A percentile compares a stretch with the other conserved stretches of the same genome.
phyloP scores from a whole-genome alignment of 2,329 filamentous ascomycete genomes.

The Metarhizium robertsii region DNA sequence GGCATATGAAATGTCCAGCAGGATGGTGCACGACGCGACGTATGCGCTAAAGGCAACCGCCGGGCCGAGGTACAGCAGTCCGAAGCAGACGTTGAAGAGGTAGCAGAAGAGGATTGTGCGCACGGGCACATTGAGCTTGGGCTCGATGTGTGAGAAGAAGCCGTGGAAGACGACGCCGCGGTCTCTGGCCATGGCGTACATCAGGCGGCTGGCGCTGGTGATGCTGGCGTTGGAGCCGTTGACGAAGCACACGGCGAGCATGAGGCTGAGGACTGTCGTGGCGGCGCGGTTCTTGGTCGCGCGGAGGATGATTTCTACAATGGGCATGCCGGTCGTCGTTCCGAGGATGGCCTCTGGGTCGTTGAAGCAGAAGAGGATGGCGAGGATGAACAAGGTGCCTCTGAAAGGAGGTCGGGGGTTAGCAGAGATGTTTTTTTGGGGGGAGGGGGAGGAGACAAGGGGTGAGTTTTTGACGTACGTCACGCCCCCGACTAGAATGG shows the following conservation, averaged over 20 bases:
- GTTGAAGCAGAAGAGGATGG: constrained; percentile 31
- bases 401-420: background rate
- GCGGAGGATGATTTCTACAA: constrained; percentile 34
- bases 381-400: constrained; percentile 23
- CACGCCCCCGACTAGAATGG: constrained; percentile 16
- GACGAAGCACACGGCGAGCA: constrained; percentile 33
- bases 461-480: background rate
- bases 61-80: constrained; percentile 35
- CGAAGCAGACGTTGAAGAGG: constrained; percentile 34
- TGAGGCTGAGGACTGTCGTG: constrained; percentile 30
- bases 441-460: background rate
- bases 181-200: constrained; percentile 38
- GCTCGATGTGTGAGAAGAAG: constrained; percentile 27
- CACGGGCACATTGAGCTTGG: constrained; percentile 31
- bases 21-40: constrained; percentile 33
- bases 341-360: constrained; percentile 25
- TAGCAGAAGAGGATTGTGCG: constrained; percentile 30
- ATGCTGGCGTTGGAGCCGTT: constrained; percentile 35
- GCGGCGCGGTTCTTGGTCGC: constrained; percentile 28
- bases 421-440: no score
- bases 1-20: constrained; percentile 36
- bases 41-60: constrained; percentile 38
- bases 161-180: constrained; percentile 24
- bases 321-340: constrained; percentile 33
- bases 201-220: constrained; percentile 31